Percentiles rank a stretch among this genome's conserved stretches.
Conservation (phyloP, 2,329 filamentous ascomycete genomes). For the Monascus ruber region DNA sequence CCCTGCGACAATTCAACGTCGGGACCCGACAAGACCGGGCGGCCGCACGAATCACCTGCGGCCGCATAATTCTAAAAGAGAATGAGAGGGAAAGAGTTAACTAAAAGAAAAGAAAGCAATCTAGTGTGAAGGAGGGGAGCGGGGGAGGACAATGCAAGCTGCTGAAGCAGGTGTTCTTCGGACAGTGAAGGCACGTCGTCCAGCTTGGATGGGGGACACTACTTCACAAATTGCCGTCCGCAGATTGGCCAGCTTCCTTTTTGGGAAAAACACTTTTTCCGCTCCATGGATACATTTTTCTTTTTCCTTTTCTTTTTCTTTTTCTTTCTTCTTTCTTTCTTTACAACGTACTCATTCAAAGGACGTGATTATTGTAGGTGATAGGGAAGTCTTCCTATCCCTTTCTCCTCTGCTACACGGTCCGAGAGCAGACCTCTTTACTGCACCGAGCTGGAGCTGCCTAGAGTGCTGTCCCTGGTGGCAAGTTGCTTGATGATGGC, state of each 20-base stretch:
- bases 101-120: conserved; percentile 7
- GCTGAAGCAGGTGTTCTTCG: conserved; percentile 9
- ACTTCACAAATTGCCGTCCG: conserved; percentile 26
- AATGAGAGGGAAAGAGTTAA: conserved; percentile 19
- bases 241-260: conserved; percentile 24
- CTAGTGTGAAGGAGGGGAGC: conserved; percentile 9
- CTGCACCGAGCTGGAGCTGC: conserved; percentile 55
- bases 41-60: conserved; percentile 52
- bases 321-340: conserved; percentile 11
- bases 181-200: no score
- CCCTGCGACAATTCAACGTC: conserved; percentile 52
- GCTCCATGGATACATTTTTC: conserved; percentile 1
- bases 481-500: conserved; percentile 40
- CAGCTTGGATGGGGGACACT: conserved; percentile 7
- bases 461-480: conserved; percentile 31
- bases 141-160: conserved; percentile 12
- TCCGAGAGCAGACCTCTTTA: conserved; percentile 43
- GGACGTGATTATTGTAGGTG: conserved; percentile 58
- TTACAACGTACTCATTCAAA: conserved; percentile 42
- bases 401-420: conserved; percentile 51
- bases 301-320: conserved; percentile 7
- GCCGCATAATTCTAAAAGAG: conserved; percentile 40
- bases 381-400: conserved; percentile 34
- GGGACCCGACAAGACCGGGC: conserved; percentile 44
- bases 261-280: conserved; percentile 19